Evolutionary conservation across 2,329 filamentous ascomycete genomes (phyloP), one percentile per base, ranked within the genome.

Genomic region (Neofusicoccum kwambonambiense): DNA sequence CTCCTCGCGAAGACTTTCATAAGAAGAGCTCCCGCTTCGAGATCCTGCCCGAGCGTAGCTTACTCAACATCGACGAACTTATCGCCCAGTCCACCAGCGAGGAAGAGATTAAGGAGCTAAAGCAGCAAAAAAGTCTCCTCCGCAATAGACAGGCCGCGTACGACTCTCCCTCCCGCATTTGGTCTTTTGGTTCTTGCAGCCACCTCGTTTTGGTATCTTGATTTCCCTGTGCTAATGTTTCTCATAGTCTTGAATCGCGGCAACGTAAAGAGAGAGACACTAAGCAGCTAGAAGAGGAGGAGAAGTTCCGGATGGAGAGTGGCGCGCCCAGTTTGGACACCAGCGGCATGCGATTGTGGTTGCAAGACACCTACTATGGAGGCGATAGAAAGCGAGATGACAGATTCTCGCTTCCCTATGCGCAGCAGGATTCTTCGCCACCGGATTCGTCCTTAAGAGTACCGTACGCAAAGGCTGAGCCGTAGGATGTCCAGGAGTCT

Each of bases 21-120:
- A 99, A 99, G 88, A 98, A 98, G 90, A 99, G 98, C 75, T 93
- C 93, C 69, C 90, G 94, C 70, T 97, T 98, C 79, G 94, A 98
- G 74, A 99, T 99, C 70, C 95, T 95, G 9, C 89, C 91, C 50
- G 94, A 97, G 80, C 88, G 93, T 68, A 98, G 93, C 74, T 86
- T 99, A 70, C 89, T 87, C 83, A 98, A 96, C 80, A 98, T 99
- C 79, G 95, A 99, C 78, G 86, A 92, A 67, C 85, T 98, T 74
- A 98, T 99, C 78, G 85, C 89, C 62, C 89, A 92, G 79, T 94
- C 92, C 41, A 92, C 87, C 64, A 90, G 96, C 77, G 94, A 98
- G 74, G 89, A 95, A 69, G 90, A 96, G 82, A 91, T 97, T 82
- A 98, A 97, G 84, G 93, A 98, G 81, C 85, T 99, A 73, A 98